Conservation (phyloP, 805 yeast species). For the Candida multigemmis region DNA sequence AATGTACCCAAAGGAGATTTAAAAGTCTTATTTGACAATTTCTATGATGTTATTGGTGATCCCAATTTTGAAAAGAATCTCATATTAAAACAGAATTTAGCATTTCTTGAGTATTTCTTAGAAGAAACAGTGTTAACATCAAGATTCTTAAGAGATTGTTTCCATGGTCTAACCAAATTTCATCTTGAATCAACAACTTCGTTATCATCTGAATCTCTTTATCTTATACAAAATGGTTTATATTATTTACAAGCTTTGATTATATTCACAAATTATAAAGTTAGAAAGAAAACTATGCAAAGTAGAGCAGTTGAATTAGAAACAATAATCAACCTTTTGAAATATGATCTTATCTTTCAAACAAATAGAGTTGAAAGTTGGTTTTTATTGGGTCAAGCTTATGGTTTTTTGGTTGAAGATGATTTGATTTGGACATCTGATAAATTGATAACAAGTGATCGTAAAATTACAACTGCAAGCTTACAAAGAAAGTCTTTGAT, state of each 20-base stretch:
- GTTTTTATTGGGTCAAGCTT: slow-evolving; percentile 76
- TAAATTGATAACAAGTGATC: slow-evolving; percentile 54
- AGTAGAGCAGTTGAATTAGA: slow-evolving; percentile 78
- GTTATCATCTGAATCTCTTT: too few relatives aligned
- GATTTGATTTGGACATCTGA: slow-evolving; percentile 91
- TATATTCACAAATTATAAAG: slow-evolving; percentile 57
- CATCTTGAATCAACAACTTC: too few relatives aligned
- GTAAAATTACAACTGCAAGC: slow-evolving; percentile 50
- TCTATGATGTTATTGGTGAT: slow-evolving; percentile 64
- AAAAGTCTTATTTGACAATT: slow-evolving; percentile 61
- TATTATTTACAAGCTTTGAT: slow-evolving; percentile 64
- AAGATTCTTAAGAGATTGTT: slow-evolving; percentile 37
- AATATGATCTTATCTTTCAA: slow-evolving; percentile 58
- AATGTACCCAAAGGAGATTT: slow-evolving; percentile 60
- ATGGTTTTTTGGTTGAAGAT: slow-evolving; percentile 73
- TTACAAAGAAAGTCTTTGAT: slow-evolving; percentile 62
- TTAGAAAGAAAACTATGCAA: slow-evolving; percentile 69
- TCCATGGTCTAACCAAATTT: slow-evolving; percentile 36
- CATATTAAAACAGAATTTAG: slow-evolving; percentile 25
- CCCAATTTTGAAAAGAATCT: slow-evolving; percentile 47
- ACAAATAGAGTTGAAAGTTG: slow-evolving; percentile 74
- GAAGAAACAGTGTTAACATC: slow-evolving; percentile 35
- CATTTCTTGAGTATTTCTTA: slow-evolving; percentile 37
- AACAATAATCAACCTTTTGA: slow-evolving; percentile 56
- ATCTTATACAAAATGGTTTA: slow-evolving; percentile 44